phyloP scores from a whole-genome alignment of 169 alveolate species.

The Eimeria acervulina region DNA sequence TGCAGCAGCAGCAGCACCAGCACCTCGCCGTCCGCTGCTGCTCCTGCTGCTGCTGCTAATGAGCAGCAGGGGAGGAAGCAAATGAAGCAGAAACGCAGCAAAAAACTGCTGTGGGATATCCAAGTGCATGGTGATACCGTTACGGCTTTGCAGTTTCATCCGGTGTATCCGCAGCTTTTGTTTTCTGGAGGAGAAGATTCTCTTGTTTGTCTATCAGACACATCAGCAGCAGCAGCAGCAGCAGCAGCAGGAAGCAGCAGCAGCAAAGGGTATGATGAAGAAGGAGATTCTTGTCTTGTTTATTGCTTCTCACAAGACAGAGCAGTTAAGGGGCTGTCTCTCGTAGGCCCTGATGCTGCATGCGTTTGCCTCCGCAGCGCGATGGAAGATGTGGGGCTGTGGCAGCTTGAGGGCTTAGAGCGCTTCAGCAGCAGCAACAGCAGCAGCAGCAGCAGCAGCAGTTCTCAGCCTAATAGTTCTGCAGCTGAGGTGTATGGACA shows the following conservation, averaged over 20 bases:
- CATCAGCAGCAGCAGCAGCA: constrained; percentile 46
- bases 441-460: constrained; percentile 29
- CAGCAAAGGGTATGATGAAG: background rate
- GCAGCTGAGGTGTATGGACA: constrained; percentile 40
- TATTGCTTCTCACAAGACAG: constrained; percentile 47
- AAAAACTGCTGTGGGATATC: constrained; percentile 47
- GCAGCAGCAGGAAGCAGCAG: background rate
- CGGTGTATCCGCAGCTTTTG: constrained; percentile 33
- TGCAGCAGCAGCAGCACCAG: background rate
- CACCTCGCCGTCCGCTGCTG: background rate
- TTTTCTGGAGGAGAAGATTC: constrained; percentile 63
- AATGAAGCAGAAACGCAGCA: background rate
- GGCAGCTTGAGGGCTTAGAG: constrained; percentile 54
- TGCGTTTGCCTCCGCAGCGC: constrained; percentile 63
- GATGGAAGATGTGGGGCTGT: constrained; percentile 65
- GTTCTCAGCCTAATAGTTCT: background rate
- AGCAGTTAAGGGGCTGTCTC: constrained; percentile 43
- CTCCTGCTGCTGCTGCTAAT: background rate
- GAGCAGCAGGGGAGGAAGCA: background rate
- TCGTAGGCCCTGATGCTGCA: constrained; percentile 45
- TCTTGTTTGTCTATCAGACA: constrained; percentile 42
- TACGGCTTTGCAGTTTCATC: constrained; percentile 53
- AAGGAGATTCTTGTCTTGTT: background rate
- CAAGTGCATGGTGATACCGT: constrained; percentile 55
- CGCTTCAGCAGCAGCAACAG: constrained; percentile 23